A percentile compares a stretch with the other conserved stretches of the same genome.
Conservation (phyloP, 2,329 filamentous ascomycete genomes). For the Cladosporium halotolerans region DNA sequence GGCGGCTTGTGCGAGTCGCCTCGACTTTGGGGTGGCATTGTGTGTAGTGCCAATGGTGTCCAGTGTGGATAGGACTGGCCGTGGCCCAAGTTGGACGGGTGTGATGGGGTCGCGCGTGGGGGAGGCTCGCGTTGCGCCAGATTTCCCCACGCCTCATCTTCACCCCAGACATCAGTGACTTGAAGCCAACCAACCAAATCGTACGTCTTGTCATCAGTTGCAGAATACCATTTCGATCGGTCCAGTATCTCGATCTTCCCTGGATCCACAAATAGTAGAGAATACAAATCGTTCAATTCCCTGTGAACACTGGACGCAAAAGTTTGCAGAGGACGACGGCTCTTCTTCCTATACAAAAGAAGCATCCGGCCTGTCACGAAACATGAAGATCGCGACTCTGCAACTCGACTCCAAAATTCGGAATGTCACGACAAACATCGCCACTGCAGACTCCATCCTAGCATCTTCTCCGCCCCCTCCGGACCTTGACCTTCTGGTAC, state of each 20-base stretch:
- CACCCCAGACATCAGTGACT: too few relatives aligned
- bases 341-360: background rate
- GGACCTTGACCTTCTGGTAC: conserved; percentile 62
- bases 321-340: background rate
- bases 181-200: too few relatives aligned
- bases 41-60: background rate
- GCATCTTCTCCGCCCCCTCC: conserved; percentile 31
- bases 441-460: conserved; percentile 60
- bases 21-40: conserved; percentile 41
- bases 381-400: conserved; percentile 62
- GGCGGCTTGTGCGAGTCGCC: conserved; percentile 25
- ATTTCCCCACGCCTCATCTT: too few relatives aligned
- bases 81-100: background rate
- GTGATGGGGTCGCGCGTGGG: too few relatives aligned
- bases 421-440: conserved; percentile 63
- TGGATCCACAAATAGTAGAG: too few relatives aligned
- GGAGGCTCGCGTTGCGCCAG: too few relatives aligned
- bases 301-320: too few relatives aligned
- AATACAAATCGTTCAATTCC: too few relatives aligned
- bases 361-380: background rate
- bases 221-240: too few relatives aligned
- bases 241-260: too few relatives aligned
- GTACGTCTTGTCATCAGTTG: too few relatives aligned
- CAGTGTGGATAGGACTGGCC: background rate
- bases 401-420: conserved; percentile 69